Conservation (phyloP, 768 basidiomycete genomes). For the Phylloporus scabripes region DNA sequence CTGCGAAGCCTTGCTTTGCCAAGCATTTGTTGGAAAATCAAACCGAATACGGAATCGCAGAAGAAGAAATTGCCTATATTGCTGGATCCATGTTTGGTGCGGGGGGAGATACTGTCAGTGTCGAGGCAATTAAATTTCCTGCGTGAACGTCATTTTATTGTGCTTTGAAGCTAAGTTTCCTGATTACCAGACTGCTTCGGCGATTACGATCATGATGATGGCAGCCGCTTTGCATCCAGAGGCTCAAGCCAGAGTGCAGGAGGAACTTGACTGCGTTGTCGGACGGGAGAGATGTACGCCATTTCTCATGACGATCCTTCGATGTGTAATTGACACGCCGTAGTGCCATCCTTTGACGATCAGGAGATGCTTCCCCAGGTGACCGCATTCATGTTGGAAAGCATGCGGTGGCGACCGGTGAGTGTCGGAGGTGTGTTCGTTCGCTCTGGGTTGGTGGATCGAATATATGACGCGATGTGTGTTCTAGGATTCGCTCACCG, state of each 20-base stretch:
- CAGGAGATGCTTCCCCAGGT: constrained; percentile 31
- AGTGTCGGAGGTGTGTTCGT: constrained; percentile 22
- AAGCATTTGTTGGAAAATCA: constrained; percentile 36
- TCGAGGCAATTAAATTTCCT: not conserved
- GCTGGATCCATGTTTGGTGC: constrained; percentile 42
- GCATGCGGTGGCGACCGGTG: constrained; percentile 36
- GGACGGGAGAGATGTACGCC: constrained; percentile 33
- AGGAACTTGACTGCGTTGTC: constrained; percentile 48
- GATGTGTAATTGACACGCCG: not conserved
- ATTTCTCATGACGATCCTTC: not conserved
- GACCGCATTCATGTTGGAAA: constrained; percentile 34
- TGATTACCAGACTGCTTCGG: constrained; percentile 33
- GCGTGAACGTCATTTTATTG: not conserved
- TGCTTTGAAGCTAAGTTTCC: not conserved
- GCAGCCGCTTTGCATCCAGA: constrained; percentile 49
- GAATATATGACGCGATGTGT: constrained; percentile 7
- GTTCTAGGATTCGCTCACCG: constrained; percentile 52
- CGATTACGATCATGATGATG: constrained; percentile 49
- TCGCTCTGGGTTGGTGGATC: not conserved
- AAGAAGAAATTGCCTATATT: constrained; percentile 35
- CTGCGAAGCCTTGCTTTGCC: constrained; percentile 29
- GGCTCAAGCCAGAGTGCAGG: constrained; percentile 44
- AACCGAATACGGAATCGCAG: constrained; percentile 25
- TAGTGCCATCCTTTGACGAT: constrained; percentile 37
- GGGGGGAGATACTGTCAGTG: constrained; percentile 36